A percentile compares a stretch with the other conserved stretches of the same genome.
Evolutionary conservation across 805 yeast genomes (phyloP).

Genomic region (Lipomyces yamanashiensis): DNA sequence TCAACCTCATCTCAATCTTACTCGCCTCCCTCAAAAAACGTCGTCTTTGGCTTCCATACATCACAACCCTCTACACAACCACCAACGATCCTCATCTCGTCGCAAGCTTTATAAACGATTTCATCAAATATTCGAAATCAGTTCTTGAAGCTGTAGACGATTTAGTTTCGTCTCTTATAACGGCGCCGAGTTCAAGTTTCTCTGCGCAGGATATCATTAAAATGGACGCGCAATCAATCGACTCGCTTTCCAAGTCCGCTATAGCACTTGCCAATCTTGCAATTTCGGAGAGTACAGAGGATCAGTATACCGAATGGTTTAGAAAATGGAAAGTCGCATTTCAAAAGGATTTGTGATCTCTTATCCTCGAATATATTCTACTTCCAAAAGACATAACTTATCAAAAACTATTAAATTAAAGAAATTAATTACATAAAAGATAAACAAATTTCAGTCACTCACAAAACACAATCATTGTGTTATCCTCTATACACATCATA

Average conservation of each 20-base stretch:
- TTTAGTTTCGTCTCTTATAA: background rate
- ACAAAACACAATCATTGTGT: background rate
- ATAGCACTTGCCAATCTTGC: background rate
- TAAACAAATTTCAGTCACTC: background rate
- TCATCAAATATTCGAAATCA: background rate
- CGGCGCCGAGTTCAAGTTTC: background rate
- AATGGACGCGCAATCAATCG: too few relatives aligned
- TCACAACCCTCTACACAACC: background rate
- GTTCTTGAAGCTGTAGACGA: conserved; percentile 8
- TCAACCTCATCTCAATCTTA: conserved; percentile 18
- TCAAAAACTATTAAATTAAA: background rate
- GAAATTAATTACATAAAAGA: background rate
- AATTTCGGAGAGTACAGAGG: conserved; percentile 2
- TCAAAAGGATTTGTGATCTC: conserved; percentile 9
- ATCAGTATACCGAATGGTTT: conserved; percentile 28
- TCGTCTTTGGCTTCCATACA: conserved; percentile 9
- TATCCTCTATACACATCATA: background rate
- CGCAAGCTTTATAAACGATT: conserved; percentile 5
- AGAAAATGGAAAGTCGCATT: conserved; percentile 18
- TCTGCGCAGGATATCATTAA: background rate
- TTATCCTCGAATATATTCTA: background rate
- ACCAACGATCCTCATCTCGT: background rate
- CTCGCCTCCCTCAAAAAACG: conserved; percentile 26
- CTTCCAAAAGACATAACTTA: background rate
- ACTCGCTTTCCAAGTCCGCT: background rate